Evolutionary conservation across 2,329 filamentous ascomycete species (phyloP), one percentile per base, ranked within the genome.

Genomic region (Zasmidium citrigriseum): DNA sequence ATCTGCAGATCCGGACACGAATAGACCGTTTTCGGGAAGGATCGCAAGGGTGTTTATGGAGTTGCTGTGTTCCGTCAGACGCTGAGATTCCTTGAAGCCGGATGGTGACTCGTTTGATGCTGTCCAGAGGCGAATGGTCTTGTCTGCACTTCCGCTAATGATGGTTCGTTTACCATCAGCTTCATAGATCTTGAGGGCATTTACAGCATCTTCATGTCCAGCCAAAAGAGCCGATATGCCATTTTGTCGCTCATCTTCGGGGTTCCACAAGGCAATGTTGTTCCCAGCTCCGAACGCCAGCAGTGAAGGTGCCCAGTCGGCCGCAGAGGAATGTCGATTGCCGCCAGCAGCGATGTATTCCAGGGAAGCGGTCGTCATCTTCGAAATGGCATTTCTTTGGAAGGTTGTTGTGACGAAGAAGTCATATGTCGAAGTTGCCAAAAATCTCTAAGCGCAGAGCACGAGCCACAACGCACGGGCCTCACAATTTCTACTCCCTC

Each of bases 201-300:
- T 96, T 61, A 98, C 91, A 54, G 83, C 83, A 62, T 89, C 90
- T 12, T 81, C 86, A 72, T 99, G 95, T 0, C 91, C 91, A 34
- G 82, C 82, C 29, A 98, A 79, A 1, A 96, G 79, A 0, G 76
- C 74, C 52, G 80, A 81, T 12, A 96, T 80, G 4, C 93, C 93
- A 18, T 68, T 71, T 22, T 78, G 67, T 24, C 72, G 66, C 25
- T 70, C 63, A 58, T 82, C 78, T 75, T 83, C 57, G 14, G 92
- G 92, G 71, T 86, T 81, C 95, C 95, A 99, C 44, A 98, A 72
- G 46, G 92, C 93, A 67, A 99, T 83, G 76, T 95, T 95, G 67
- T 88, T 87, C 75, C 96, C 91, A 9, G 93, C 89, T 27, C 95
- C 95, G 77, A 91, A 99, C 25, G 92, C 95, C 54, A 99, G 80